Percentiles rank a stretch among this genome's conserved stretches.
These are phyloP conservation scores for Podospora anserina DNA, from an alignment of 495 filamentous ascomycete species.

Conservation along the genomic window DNA sequence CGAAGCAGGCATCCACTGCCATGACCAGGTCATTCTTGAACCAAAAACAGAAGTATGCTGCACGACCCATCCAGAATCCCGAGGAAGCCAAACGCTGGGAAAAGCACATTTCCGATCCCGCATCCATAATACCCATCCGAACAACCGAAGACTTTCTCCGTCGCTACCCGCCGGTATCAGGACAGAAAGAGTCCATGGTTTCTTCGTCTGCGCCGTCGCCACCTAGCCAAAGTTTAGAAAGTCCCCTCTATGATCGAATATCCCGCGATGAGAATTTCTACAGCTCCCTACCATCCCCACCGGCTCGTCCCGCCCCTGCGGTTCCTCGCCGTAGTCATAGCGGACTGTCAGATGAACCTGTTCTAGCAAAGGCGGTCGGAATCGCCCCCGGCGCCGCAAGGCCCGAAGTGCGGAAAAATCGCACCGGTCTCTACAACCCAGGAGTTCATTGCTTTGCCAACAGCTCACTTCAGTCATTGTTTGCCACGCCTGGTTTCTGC, in stretches of 20 bases:
- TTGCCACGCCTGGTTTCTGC: conserved; percentile 68
- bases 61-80: conserved; percentile 32
- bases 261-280: neutral
- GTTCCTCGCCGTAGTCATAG: conserved; percentile 83
- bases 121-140: conserved; percentile 45
- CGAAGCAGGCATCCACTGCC: conserved; percentile 6
- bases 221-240: neutral
- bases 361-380: conserved; percentile 28
- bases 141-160: conserved; percentile 73
- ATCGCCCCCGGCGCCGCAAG: neutral
- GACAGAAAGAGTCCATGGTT: conserved; percentile 74
- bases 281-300: conserved; percentile 39
- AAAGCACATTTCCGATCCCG: conserved; percentile 43
- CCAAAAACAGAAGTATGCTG: conserved; percentile 25
- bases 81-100: conserved; percentile 43
- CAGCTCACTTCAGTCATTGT: conserved; percentile 76
- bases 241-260: neutral
- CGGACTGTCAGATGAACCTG: conserved; percentile 62
- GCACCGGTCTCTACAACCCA: conserved; percentile 75
- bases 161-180: conserved; percentile 71
- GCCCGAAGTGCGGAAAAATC: conserved; percentile 39
- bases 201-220: conserved; percentile 18
- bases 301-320: conserved; percentile 75
- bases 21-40: conserved; percentile 21
- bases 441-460: conserved; percentile 91